Evolutionary conservation across 192 early-diverging fungal species (phyloP), one percentile per base, ranked within the genome.

Genomic region (Entrophospora sp.): DNA sequence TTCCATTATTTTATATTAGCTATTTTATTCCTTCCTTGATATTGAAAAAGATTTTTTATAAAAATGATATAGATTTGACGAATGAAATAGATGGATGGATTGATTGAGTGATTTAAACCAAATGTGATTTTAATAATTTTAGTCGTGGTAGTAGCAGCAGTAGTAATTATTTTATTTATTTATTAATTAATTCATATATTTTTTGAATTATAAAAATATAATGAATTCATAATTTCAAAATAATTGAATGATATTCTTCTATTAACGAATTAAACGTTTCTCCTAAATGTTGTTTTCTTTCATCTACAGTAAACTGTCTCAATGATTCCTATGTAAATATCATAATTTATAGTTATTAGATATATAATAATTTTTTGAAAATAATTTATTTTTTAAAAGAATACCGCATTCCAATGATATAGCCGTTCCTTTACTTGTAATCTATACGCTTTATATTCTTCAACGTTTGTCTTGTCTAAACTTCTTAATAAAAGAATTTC

Each of bases 401-500:
- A 61, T 74, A 78, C 87, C 67, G 74, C 71, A 71, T 95, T 94
- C 49, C 87, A 89, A 16, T 77, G 75, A 75, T 87, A 97, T 10
- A 97, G 72, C 18, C 93, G 70, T 43, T 82, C 76, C 75, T 97
- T 97, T 16, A 97, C 89, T 68, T 86, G 86, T 46, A 95, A 68
- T 52, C 92, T 73, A 74, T 87, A 93, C 16, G 69, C 67, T 38
- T 76, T 73, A 32, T 80, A 82, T 28, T 68, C 78, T 0, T 51
- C 67, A 14, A 70, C 71, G 44, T 78, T 77, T 13, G 66, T 34
- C 46, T 81, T 81, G 58, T 91, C 81, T 46, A 93, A 60, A 27
- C 63, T 71, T 40, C 75, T 69, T 25, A 96, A 67, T 44, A 91
- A 49, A 9, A 82, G 69, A 62, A 98, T 87, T 75, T 98, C 94